Evolutionary conservation across 228 moss, liverwort and hornwort genomes (phyloP).

Genomic region (Sphagnum magellanicum): DNA sequence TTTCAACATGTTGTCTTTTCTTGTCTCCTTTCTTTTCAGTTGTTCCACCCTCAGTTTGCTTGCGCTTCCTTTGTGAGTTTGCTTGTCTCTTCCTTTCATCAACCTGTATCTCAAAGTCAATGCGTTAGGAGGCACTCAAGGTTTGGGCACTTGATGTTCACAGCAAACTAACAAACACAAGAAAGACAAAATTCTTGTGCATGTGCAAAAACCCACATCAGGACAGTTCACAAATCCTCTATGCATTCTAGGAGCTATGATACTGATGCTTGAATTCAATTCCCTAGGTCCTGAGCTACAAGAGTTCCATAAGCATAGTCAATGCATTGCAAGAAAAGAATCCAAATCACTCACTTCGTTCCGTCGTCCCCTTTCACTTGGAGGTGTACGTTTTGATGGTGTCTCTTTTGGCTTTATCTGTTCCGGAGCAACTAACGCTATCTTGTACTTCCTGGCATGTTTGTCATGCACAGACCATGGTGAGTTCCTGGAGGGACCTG

Average conservation of each 20-base stretch:
- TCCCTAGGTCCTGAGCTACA: too few species aligned
- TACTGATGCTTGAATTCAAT: too few species aligned
- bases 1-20: slow-evolving; percentile 45
- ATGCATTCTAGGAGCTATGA: too few species aligned
- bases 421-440: slow-evolving; percentile 48
- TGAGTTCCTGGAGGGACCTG: slow-evolving; percentile 67
- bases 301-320: too few species aligned
- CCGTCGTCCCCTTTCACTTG: slow-evolving; percentile 23
- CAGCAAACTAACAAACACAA: not conserved
- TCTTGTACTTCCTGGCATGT: slow-evolving; percentile 84
- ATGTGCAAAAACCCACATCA: not conserved
- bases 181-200: not conserved
- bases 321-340: too few species aligned
- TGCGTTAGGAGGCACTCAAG: not conserved
- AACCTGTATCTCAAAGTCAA: slow-evolving; percentile 33
- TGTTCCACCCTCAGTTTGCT: slow-evolving; percentile 52
- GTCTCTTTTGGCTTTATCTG: slow-evolving; percentile 18
- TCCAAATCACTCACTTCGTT: slow-evolving; percentile 9
- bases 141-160: not conserved
- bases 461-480: slow-evolving; percentile 85
- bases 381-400: slow-evolving; percentile 28
- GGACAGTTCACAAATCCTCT: too few species aligned
- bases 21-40: slow-evolving; percentile 31
- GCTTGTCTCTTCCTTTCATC: slow-evolving; percentile 52
- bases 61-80: slow-evolving; percentile 63